These are phyloP conservation scores for Amanita brunnescens DNA, from an alignment of 768 basidiomycete species.

Conservation along the genomic window DNA sequence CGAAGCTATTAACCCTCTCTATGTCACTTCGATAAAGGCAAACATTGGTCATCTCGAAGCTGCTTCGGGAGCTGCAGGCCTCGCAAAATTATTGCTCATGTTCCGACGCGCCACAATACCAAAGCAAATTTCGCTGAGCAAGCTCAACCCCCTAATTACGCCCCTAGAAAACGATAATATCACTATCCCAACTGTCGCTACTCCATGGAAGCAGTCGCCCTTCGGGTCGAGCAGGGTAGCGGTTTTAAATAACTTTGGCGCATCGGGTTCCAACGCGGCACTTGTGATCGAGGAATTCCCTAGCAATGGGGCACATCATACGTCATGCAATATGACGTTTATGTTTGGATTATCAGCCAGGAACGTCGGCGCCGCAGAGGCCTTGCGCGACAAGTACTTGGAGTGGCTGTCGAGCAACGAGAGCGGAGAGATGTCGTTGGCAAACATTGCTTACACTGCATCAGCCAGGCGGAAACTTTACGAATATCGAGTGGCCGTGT, in stretches of 20 bases:
- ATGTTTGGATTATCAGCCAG: slow-evolving; percentile 61
- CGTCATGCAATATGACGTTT: slow-evolving; percentile 17
- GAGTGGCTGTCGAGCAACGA: slow-evolving; percentile 33
- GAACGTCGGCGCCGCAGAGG: slow-evolving; percentile 35
- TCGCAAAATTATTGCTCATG: slow-evolving; percentile 70
- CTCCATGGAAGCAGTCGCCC: slow-evolving; percentile 33
- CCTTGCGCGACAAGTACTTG: slow-evolving; percentile 38
- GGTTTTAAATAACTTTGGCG: slow-evolving; percentile 69
- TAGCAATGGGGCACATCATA: neutral
- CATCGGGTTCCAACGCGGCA: slow-evolving; percentile 61
- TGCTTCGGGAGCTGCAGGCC: slow-evolving; percentile 63
- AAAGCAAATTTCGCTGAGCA: slow-evolving; percentile 46
- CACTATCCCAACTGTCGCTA: slow-evolving; percentile 32
- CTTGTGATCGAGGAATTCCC: slow-evolving; percentile 47
- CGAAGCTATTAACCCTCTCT: slow-evolving; percentile 38
- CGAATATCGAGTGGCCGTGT: slow-evolving; percentile 41
- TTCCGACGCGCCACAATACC: slow-evolving; percentile 47
- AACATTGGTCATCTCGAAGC: slow-evolving; percentile 74
- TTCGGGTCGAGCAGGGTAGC: slow-evolving; percentile 36
- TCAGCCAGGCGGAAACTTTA: slow-evolving; percentile 58
- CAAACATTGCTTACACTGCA: slow-evolving; percentile 57
- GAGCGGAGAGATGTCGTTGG: slow-evolving; percentile 17
- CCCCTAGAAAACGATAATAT: slow-evolving; percentile 39
- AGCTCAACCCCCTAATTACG: slow-evolving; percentile 48
- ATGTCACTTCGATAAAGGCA: slow-evolving; percentile 62